Base-by-base conservation (phyloP, 495 filamentous ascomycete species). In the Durotheca rogersii region DNA sequence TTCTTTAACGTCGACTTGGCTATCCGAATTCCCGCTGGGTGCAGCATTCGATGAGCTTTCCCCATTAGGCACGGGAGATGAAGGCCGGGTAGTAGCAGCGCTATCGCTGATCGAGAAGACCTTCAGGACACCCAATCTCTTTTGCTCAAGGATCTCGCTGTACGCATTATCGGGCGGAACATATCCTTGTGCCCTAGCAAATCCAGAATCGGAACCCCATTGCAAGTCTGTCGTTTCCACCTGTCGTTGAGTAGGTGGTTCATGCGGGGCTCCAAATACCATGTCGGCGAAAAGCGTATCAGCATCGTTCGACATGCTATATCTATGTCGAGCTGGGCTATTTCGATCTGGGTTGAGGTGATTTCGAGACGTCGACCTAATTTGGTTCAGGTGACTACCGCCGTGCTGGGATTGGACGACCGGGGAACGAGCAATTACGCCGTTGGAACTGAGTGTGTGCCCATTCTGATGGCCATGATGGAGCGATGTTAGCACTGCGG, bases 131-230 rank as follows among this genome's bases (percentile, higher is more conserved):
- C 72, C 67, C n/a, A 84, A 53, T 14, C 83, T 68, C 16, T 77
- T 72, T 32, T 73, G 71, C 19, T 74, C 75, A 18, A 79, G 66
- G 14, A 78, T 71, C 45, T 82, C 79, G 29, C 71, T 74, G n/a
- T 79, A 76, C 10, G 81, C 77, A 41, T 78, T 72, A 20, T 75
- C 71, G 2, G 76, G 71, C 6, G 79, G 73, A 11, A 80, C 65
- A 56, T 81, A 88, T 12, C 74, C 76, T 54, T 80, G 75, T 7
- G 72, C 68, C 53, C 57, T 60, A 30, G 71, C 73, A 50, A 89
- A 89, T 41, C 72, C 75, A 4, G 73, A 60, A 66, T 89, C 85
- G 0, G 85, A 85, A 14, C 85, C 85, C 75, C 80, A 89, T 12
- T 78, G 79, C 18, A 86, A 60, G 19, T 75, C 69, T 4, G 53